Conservation (phyloP, 2,329 filamentous ascomycete genomes). For the Monosporascus sp. region DNA sequence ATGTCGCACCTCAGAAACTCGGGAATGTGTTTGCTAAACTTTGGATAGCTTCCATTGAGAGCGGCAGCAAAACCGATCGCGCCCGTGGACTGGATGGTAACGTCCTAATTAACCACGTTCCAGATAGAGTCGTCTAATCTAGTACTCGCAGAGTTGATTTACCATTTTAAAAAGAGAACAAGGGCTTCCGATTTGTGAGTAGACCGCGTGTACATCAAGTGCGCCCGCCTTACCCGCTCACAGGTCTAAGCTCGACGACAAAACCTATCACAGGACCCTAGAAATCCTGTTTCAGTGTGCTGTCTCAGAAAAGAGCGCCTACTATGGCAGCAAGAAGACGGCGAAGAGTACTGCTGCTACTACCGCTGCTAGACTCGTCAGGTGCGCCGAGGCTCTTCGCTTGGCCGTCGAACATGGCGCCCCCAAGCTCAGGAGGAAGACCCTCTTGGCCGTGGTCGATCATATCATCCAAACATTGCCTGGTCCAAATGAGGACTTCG, state of each 20-base stretch:
- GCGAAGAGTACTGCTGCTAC: slow-evolving; percentile 40
- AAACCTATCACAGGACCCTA: slow-evolving; percentile 74
- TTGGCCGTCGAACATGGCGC: slow-evolving; percentile 66
- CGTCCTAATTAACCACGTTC: not conserved
- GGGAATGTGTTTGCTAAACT: slow-evolving; percentile 4
- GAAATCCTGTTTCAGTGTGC: slow-evolving; percentile 72
- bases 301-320: slow-evolving; percentile 61
- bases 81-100: slow-evolving; percentile 23
- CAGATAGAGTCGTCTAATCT: not conserved
- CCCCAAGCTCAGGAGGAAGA: slow-evolving; percentile 65
- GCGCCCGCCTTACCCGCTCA: slow-evolving; percentile 2
- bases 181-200: slow-evolving; percentile 22
- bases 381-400: slow-evolving; percentile 67
- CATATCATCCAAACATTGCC: slow-evolving; percentile 75
- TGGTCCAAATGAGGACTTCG: slow-evolving; percentile 54
- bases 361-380: slow-evolving; percentile 51
- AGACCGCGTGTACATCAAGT: not conserved
- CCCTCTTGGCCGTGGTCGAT: slow-evolving; percentile 70
- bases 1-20: not conserved
- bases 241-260: slow-evolving; percentile 55
- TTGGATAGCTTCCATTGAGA: slow-evolving; percentile 19
- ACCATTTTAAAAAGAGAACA: slow-evolving; percentile 24
- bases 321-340: slow-evolving; percentile 47
- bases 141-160: slow-evolving; percentile 18
- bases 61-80: slow-evolving; percentile 17